A percentile compares a stretch with the other conserved stretches of the same genome.
phyloP scores from a whole-genome alignment of 352 stramenopile species.

The Peronospora farinosa region DNA sequence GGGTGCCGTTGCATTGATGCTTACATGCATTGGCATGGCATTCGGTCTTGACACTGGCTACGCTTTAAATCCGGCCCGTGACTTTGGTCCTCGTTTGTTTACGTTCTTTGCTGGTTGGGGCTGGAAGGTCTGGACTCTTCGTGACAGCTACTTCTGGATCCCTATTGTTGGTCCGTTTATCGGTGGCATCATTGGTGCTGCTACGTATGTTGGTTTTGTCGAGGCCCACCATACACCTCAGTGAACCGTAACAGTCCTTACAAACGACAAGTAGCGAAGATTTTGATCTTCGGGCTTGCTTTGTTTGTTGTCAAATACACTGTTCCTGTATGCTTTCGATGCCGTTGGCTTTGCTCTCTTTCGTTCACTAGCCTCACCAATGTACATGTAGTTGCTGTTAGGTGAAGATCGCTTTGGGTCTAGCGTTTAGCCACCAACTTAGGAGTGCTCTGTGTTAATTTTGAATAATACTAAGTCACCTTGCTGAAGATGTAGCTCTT shows the following conservation, averaged over 20 bases:
- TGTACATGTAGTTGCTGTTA: too few species aligned
- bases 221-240: conserved; percentile 50
- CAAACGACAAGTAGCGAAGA: background rate
- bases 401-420: background rate
- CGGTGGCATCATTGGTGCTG: conserved; percentile 49
- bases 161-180: conserved; percentile 65
- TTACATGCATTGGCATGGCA: conserved; percentile 32
- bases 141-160: conserved; percentile 74
- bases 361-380: background rate
- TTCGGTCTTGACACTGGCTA: conserved; percentile 39
- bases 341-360: background rate
- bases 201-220: conserved; percentile 63
- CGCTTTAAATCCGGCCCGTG: conserved; percentile 38
- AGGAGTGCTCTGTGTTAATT: too few species aligned
- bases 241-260: conserved; percentile 10
- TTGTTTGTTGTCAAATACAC: background rate
- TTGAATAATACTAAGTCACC: too few species aligned
- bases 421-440: too few species aligned
- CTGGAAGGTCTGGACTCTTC: conserved; percentile 37
- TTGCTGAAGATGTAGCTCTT: too few species aligned
- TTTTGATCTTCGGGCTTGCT: background rate
- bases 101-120: conserved; percentile 44
- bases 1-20: conserved; percentile 28
- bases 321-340: background rate
- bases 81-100: conserved; percentile 45